Evolutionary conservation across 495 filamentous ascomycete species (phyloP).

Genomic region (Eremomyces bilateralis): DNA sequence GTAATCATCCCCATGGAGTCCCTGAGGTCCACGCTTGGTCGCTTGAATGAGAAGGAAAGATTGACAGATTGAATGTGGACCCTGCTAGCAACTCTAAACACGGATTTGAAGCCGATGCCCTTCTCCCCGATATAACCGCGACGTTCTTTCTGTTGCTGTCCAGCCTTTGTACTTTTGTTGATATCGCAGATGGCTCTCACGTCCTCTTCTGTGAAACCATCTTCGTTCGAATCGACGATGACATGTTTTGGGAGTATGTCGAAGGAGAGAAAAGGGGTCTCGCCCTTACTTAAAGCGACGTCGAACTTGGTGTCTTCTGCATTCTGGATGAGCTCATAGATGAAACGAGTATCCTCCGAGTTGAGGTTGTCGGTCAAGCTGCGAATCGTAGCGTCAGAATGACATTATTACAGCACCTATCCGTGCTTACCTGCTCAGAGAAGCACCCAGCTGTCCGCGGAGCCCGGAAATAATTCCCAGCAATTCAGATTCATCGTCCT

Average conservation of each 20-base stretch:
- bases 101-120: conserved; percentile 31
- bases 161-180: conserved; percentile 20
- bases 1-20: conserved; percentile 15
- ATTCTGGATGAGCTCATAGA: conserved; percentile 26
- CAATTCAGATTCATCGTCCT: too few relatives aligned
- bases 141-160: too few relatives aligned
- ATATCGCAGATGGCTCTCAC: conserved; percentile 20
- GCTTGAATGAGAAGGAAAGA: conserved; percentile 25
- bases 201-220: conserved; percentile 19
- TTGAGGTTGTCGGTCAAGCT: conserved; percentile 20
- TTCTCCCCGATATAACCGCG: conserved; percentile 28
- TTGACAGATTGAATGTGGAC: conserved; percentile 26
- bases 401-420: too few relatives aligned
- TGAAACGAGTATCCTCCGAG: conserved; percentile 17
- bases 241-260: conserved; percentile 10
- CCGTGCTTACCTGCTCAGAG: too few relatives aligned
- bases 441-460: too few relatives aligned
- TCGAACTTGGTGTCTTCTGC: conserved; percentile 22
- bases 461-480: too few relatives aligned
- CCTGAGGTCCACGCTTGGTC: conserved; percentile 3
- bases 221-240: conserved; percentile 24
- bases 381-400: too few relatives aligned
- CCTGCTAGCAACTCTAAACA: conserved; percentile 26
- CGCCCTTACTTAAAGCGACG: neutral
- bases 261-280: conserved; percentile 13